These are phyloP conservation scores for Globisporangium apiculatum DNA, from an alignment of 352 stramenopile genomes.

Conservation along the genomic window DNA sequence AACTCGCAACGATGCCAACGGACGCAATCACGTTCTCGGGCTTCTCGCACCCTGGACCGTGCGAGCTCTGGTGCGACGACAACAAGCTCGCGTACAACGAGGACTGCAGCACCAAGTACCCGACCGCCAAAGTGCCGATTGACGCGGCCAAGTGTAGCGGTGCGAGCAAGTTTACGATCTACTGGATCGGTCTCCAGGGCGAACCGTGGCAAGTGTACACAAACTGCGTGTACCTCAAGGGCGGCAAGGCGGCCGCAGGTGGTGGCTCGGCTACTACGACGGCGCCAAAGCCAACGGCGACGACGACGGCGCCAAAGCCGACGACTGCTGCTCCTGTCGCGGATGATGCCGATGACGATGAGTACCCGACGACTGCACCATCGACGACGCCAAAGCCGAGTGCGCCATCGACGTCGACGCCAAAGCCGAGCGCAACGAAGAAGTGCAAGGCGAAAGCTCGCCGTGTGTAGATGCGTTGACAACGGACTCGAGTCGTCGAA, in stretches of 20 bases:
- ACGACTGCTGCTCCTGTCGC: constrained; percentile 11
- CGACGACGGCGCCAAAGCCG: background rate
- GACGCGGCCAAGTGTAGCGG: constrained; percentile 28
- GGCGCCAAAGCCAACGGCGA: constrained; percentile 2
- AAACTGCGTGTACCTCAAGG: constrained; percentile 42
- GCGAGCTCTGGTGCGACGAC: constrained; percentile 55
- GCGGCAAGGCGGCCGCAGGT: constrained; percentile 6
- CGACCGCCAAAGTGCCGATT: constrained; percentile 26
- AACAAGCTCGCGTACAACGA: constrained; percentile 38
- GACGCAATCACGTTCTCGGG: constrained; percentile 33
- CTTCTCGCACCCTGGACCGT: constrained; percentile 51
- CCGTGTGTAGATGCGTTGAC: constrained; percentile 1
- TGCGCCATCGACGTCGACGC: constrained; percentile 2
- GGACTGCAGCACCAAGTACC: constrained; percentile 40
- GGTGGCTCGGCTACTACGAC: constrained; percentile 2
- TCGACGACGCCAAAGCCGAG: background rate
- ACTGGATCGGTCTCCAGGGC: constrained; percentile 53
- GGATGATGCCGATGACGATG: constrained; percentile 8
- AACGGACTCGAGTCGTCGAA: background rate
- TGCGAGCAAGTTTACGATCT: constrained; percentile 25
- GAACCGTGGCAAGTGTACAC: constrained; percentile 57
- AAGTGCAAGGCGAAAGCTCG: constrained; percentile 8
- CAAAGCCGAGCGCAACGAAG: constrained; percentile 2
- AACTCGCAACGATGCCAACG: constrained; percentile 21
- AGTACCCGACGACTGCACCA: constrained; percentile 4